Conservation (phyloP, 83 land plant genomes). For the Thuja plicata region DNA sequence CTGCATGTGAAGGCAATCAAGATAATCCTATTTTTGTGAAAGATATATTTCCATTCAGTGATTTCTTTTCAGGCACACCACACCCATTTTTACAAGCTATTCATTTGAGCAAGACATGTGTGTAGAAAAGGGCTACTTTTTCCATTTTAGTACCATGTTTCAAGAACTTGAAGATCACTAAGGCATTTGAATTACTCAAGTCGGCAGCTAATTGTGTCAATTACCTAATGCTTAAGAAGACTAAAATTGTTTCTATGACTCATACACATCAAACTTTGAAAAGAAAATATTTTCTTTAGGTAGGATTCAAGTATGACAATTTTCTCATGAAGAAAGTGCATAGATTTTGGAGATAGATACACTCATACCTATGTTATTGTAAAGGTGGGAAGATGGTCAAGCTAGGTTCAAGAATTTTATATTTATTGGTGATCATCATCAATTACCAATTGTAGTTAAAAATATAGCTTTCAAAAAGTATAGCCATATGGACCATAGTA, state of each 20-base stretch:
- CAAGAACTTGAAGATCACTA: conserved; percentile 98
- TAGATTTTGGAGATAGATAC: conserved; percentile 99
- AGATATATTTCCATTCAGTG: conserved; percentile 91
- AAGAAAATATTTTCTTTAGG: conserved; percentile 86
- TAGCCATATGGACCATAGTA: conserved; percentile 98
- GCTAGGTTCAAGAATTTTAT: conserved; percentile 96
- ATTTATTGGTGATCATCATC: conserved; percentile 99
- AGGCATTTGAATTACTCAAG: conserved; percentile 97
- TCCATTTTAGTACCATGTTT: conserved; percentile 90
- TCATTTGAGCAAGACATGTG: conserved; percentile 96
- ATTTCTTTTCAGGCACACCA: conserved; percentile 78
- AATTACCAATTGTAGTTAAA: conserved; percentile 98
- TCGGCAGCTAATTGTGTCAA: conserved; percentile 96
- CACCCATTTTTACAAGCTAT: conserved; percentile 74
- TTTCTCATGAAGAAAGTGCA: conserved; percentile 98
- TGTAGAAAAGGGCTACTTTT: conserved; percentile 94
- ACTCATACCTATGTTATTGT: conserved; percentile 96
- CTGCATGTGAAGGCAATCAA: conserved; percentile 66
- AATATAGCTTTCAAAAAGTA: conserved; percentile 99
- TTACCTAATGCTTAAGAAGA: conserved; percentile 97
- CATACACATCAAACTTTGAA: conserved; percentile 99
- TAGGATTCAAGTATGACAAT: conserved; percentile 97
- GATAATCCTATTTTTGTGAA: conserved; percentile 76
- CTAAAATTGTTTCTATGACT: conserved; percentile 99
- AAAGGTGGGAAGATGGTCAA: conserved; percentile 97